These are phyloP conservation scores for Globisporangium cystogenes DNA, from an alignment of 352 stramenopile species.

Conservation along the genomic window DNA sequence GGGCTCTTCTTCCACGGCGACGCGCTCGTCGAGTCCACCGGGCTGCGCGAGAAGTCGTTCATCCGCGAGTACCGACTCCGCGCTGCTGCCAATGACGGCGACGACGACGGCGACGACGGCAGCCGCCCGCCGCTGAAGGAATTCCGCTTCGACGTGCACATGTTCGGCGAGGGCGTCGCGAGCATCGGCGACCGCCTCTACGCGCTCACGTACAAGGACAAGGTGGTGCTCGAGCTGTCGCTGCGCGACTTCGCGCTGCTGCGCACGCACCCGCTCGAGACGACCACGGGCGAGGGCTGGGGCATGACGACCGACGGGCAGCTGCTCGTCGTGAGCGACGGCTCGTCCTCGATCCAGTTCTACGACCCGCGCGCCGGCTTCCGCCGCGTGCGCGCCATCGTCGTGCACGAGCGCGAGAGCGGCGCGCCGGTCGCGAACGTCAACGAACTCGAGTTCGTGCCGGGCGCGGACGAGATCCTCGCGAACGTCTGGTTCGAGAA, in stretches of 20 bases:
- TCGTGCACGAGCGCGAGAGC: conserved; percentile 27
- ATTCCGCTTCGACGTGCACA: conserved; percentile 42
- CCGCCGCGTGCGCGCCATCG: conserved; percentile 44
- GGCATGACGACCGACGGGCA: conserved; percentile 80
- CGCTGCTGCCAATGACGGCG: not conserved
- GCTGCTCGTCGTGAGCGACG: conserved; percentile 84
- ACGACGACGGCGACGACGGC: not conserved
- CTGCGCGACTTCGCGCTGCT: conserved; percentile 47
- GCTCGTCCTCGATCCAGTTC: conserved; percentile 71
- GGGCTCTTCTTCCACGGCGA: conserved; percentile 60
- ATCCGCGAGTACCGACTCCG: conserved; percentile 50
- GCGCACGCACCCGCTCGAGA: conserved; percentile 49
- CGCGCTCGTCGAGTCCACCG: conserved; percentile 70
- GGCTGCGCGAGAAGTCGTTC: conserved; percentile 54
- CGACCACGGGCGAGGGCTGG: conserved; percentile 84
- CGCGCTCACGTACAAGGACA: conserved; percentile 76
- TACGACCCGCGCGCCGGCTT: conserved; percentile 63
- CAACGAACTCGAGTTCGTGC: conserved; percentile 87
- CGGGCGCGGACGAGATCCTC: conserved; percentile 75
- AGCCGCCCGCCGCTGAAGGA: conserved; percentile 23
- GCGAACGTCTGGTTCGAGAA: conserved; percentile 87
- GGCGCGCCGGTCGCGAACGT: conserved; percentile 43
- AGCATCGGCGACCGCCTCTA: conserved; percentile 69
- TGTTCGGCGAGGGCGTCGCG: conserved; percentile 82
- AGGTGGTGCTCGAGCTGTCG: conserved; percentile 60